Evolutionary conservation across 192 early-diverging fungal species (phyloP).

Genomic region (Spinellus fusiger): DNA sequence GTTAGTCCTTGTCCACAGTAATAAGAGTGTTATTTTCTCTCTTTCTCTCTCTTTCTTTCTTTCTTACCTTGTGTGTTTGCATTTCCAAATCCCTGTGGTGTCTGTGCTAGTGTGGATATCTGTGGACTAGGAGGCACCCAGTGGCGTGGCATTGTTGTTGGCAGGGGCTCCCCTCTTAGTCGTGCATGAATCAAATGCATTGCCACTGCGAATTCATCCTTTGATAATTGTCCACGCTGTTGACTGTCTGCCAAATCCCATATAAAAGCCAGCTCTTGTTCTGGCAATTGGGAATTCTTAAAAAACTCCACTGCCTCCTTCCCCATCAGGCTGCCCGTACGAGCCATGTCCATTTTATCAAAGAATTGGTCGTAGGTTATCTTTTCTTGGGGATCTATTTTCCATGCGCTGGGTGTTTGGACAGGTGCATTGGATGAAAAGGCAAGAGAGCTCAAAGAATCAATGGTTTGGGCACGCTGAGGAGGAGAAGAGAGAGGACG

Average conservation of each 20-base stretch:
- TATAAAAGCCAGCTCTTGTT: slow-evolving; percentile 23
- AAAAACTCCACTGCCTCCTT: slow-evolving; percentile 32
- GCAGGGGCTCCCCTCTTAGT: slow-evolving; percentile 47
- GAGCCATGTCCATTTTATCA: slow-evolving; percentile 59
- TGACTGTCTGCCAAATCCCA: slow-evolving; percentile 63
- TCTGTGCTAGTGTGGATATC: neutral
- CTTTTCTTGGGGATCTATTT: slow-evolving; percentile 66
- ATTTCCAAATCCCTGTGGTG: neutral
- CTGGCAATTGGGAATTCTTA: slow-evolving; percentile 29
- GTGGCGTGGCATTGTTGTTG: slow-evolving; percentile 45
- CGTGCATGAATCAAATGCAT: slow-evolving; percentile 70
- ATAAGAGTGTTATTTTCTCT: neutral
- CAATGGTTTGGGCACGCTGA: slow-evolving; percentile 18
- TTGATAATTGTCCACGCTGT: slow-evolving; percentile 53
- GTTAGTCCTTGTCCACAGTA: too few species aligned
- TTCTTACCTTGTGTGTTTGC: neutral
- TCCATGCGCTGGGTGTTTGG: slow-evolving; percentile 46
- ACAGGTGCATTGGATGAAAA: neutral
- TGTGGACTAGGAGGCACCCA: slow-evolving; percentile 57
- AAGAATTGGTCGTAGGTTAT: slow-evolving; percentile 71
- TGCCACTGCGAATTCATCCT: slow-evolving; percentile 76
- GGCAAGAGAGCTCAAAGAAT: slow-evolving; percentile 14
- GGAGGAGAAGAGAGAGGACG: slow-evolving; percentile 8
- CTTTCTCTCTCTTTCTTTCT: neutral
- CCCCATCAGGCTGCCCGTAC: slow-evolving; percentile 60